Conservation (phyloP, 192 early-diverging fungal genomes). For the Rhizophagus clarus region DNA sequence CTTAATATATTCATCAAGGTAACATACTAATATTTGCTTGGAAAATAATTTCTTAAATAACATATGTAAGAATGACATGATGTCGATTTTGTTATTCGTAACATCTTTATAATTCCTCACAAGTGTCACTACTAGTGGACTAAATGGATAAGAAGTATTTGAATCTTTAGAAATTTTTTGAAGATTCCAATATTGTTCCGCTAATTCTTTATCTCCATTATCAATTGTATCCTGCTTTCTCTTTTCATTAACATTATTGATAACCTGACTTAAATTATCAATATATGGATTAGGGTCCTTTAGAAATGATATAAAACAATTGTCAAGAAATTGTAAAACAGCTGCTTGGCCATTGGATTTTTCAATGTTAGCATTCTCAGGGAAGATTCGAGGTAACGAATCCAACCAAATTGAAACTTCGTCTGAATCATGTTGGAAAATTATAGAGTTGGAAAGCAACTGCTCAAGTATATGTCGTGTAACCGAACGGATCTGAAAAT, state of each 20-base stretch:
- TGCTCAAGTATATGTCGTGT: slow-evolving; percentile 48
- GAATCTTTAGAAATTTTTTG: slow-evolving; percentile 26
- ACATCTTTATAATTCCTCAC: slow-evolving; percentile 48
- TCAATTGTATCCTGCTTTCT: slow-evolving; percentile 10
- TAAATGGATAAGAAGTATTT: slow-evolving; percentile 45
- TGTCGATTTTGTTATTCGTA: slow-evolving; percentile 32
- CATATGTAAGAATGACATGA: slow-evolving; percentile 39
- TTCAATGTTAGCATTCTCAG: slow-evolving; percentile 32
- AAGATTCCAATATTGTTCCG: slow-evolving; percentile 11
- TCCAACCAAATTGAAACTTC: slow-evolving; percentile 64
- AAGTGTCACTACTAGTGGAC: slow-evolving; percentile 51
- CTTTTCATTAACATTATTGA: slow-evolving; percentile 44
- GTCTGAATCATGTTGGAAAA: slow-evolving; percentile 59
- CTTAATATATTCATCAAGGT: slow-evolving; percentile 34
- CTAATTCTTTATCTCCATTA: not conserved
- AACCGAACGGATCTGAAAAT: slow-evolving; percentile 46
- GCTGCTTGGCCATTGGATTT: slow-evolving; percentile 35
- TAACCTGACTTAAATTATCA: slow-evolving; percentile 52
- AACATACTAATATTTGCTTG: slow-evolving; percentile 44
- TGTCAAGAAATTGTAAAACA: slow-evolving; percentile 67
- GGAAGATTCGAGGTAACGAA: slow-evolving; percentile 44
- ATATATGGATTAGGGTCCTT: slow-evolving; percentile 63
- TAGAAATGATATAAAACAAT: slow-evolving; percentile 59
- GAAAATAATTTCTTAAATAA: slow-evolving; percentile 37
- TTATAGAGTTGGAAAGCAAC: slow-evolving; percentile 54